A percentile compares a stretch with the other conserved stretches of the same genome.
phyloP scores from a whole-genome alignment of 2,329 filamentous ascomycete genomes.

The Chaetomium strumarium region DNA sequence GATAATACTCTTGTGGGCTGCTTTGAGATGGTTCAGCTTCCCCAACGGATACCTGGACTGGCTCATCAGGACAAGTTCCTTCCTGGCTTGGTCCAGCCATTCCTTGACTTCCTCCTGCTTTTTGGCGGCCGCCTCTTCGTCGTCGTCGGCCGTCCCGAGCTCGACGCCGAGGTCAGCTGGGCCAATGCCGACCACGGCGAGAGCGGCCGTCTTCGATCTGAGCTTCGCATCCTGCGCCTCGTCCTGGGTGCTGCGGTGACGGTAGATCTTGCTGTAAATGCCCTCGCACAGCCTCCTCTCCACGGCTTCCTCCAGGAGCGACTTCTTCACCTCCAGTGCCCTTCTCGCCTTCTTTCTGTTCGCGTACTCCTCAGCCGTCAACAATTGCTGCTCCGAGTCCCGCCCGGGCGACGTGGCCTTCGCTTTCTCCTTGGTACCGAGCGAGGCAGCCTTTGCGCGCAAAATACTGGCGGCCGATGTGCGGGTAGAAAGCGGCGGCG shows the following conservation, averaged over 20 bases:
- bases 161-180: conserved; percentile 79
- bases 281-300: conserved; percentile 80
- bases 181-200: conserved; percentile 87
- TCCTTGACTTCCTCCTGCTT: conserved; percentile 63
- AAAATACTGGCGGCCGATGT: conserved; percentile 51
- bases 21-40: conserved; percentile 83
- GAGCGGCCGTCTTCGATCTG: conserved; percentile 84
- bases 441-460: conserved; percentile 49
- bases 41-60: conserved; percentile 81
- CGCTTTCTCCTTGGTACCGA: conserved; percentile 47
- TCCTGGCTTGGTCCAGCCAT: conserved; percentile 64
- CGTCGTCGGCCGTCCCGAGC: conserved; percentile 51
- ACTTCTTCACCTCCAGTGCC: conserved; percentile 69
- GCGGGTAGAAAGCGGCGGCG: conserved; percentile 44
- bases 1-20: conserved; percentile 89
- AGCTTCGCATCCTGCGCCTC: conserved; percentile 93
- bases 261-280: conserved; percentile 83
- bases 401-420: conserved; percentile 36
- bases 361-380: conserved; percentile 78
- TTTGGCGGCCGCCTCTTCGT: conserved; percentile 52
- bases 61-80: conserved; percentile 74
- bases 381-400: conserved; percentile 69
- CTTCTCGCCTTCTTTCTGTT: conserved; percentile 73
- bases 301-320: conserved; percentile 80
- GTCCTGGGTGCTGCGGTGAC: conserved; percentile 85